A percentile compares a stretch with the other conserved stretches of the same genome.
Evolutionary conservation across 148 eudicot genomes (phyloP).

Genomic region (Oxyria digyna): DNA sequence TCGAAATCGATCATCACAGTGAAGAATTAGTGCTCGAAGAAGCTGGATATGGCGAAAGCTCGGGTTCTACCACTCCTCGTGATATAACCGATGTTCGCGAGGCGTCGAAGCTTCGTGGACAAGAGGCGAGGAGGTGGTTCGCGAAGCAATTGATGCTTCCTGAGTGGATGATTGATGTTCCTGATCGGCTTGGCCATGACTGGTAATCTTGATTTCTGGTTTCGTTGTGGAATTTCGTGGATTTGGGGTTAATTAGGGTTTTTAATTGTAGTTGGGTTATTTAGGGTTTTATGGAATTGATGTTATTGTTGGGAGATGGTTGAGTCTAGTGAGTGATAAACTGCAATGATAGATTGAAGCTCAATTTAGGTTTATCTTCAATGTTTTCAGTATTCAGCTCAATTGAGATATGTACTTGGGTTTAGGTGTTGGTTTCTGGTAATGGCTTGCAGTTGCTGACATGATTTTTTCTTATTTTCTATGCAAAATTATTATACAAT

Average conservation of each 20-base stretch:
- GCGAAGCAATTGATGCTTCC: slow-evolving; percentile 90
- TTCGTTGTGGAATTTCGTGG: neutral
- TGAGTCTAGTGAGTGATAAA: neutral
- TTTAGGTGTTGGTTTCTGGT: neutral
- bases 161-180: slow-evolving; percentile 98
- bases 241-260: neutral
- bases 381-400: neutral
- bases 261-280: neutral
- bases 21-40: neutral
- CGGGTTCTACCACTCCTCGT: neutral
- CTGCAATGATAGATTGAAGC: neutral
- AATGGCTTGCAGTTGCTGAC: neutral
- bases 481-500: neutral
- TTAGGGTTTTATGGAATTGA: too few species aligned
- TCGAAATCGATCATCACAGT: slow-evolving; percentile 7
- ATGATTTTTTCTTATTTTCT: neutral
- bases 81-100: slow-evolving; percentile 49
- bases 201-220: slow-evolving; percentile 31
- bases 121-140: slow-evolving; percentile 66
- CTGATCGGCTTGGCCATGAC: slow-evolving; percentile 41
- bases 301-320: neutral
- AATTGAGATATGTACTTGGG: neutral
- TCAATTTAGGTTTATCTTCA: neutral
- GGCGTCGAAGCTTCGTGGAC: slow-evolving; percentile 55
- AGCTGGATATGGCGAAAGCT: neutral